These are phyloP conservation scores for Mortierella sp. DNA, from an alignment of 371 early-diverging fungal genomes.

Conservation along the genomic window DNA sequence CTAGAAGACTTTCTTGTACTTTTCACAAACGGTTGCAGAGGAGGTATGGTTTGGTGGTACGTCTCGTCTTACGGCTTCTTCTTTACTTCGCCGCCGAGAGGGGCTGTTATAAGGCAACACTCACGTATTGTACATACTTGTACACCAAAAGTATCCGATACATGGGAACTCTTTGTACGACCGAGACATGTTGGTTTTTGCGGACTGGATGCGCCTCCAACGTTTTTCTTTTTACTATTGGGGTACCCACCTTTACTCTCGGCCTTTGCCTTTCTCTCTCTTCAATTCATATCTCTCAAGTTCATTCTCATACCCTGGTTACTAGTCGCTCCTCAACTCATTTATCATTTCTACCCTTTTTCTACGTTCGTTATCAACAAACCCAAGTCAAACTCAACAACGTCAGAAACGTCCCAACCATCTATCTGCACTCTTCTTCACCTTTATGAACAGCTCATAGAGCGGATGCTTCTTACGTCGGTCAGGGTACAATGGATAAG, in stretches of 20 bases:
- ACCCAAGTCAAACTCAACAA: background rate
- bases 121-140: background rate
- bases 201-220: background rate
- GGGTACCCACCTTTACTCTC: background rate
- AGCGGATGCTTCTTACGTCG: background rate
- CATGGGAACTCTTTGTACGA: background rate
- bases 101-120: too few species aligned
- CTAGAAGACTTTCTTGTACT: background rate
- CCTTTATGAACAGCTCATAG: background rate
- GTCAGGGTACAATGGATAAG: background rate
- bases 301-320: background rate
- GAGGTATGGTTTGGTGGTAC: too few species aligned
- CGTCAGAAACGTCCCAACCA: background rate
- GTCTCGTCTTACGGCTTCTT: too few species aligned
- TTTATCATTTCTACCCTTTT: background rate
- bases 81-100: too few species aligned
- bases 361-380: too few species aligned
- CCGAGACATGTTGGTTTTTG: background rate
- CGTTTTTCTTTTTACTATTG: background rate
- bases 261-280: background rate
- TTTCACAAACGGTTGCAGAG: background rate
- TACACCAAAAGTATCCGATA: background rate
- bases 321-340: background rate
- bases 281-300: background rate
- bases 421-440: background rate